phyloP scores from a whole-genome alignment of 768 basidiomycete genomes.

The Exsudoporus frostii region DNA sequence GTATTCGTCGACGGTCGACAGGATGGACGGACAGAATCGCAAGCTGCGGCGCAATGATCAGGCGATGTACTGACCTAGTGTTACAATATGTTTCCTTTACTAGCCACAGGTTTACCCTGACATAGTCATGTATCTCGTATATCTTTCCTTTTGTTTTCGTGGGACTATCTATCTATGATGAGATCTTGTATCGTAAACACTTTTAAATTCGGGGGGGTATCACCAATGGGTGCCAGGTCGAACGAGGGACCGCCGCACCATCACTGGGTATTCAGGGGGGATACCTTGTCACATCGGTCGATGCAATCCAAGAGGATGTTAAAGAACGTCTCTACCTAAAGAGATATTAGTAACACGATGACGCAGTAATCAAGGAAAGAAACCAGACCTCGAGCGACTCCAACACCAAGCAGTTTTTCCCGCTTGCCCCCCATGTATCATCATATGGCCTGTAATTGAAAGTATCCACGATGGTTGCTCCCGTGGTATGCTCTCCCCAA shows the following conservation, averaged over 20 bases:
- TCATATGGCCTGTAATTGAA: slow-evolving; percentile 61
- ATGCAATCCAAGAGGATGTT: slow-evolving; percentile 60
- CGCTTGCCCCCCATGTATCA: slow-evolving; percentile 65
- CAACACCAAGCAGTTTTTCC: slow-evolving; percentile 75
- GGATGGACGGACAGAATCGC: slow-evolving; percentile 7
- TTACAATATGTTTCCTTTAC: not conserved
- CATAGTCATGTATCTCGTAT: not conserved
- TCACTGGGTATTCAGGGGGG: slow-evolving; percentile 51
- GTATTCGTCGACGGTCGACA: slow-evolving; percentile 28
- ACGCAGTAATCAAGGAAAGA: not conserved
- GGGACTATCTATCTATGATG: not conserved
- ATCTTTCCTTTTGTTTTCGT: not conserved
- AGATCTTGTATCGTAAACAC: not conserved
- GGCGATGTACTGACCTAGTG: not conserved
- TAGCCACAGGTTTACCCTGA: not conserved
- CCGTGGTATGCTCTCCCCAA: slow-evolving; percentile 58
- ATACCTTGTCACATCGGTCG: slow-evolving; percentile 52
- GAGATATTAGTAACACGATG: slow-evolving; percentile 1
- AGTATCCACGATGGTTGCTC: slow-evolving; percentile 80
- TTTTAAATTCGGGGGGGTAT: not conserved
- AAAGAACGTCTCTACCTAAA: slow-evolving; percentile 64
- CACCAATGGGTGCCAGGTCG: not conserved
- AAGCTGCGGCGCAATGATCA: not conserved
- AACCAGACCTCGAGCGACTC: slow-evolving; percentile 69
- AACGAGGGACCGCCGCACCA: not conserved